phyloP scores from a whole-genome alignment of 2,329 filamentous ascomycete genomes.

The Dryadomyces sulphureus region DNA sequence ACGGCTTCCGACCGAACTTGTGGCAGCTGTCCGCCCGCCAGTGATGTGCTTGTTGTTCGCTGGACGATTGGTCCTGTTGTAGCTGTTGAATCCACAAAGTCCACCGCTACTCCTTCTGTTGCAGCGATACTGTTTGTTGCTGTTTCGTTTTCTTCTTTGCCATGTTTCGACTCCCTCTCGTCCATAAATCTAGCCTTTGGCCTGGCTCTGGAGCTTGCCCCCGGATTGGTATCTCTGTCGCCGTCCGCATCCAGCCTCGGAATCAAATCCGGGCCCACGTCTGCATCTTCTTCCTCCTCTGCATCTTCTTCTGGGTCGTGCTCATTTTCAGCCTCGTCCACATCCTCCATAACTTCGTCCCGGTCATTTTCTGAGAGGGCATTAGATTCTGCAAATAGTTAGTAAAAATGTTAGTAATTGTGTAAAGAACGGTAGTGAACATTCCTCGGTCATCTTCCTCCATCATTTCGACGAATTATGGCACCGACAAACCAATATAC shows the following conservation, averaged over 20 bases:
- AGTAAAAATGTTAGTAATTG: neutral
- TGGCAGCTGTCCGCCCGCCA: slow-evolving; percentile 26
- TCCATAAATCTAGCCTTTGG: slow-evolving; percentile 5
- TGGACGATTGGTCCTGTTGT: neutral
- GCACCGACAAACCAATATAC: neutral
- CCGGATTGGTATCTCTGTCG: slow-evolving; percentile 7
- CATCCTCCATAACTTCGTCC: slow-evolving; percentile 43
- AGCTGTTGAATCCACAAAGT: slow-evolving; percentile 7
- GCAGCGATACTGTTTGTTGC: slow-evolving; percentile 5
- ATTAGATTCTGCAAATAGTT: slow-evolving; percentile 18
- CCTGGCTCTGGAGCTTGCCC: neutral
- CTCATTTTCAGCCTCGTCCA: slow-evolving; percentile 20
- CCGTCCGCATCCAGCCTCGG: slow-evolving; percentile 7
- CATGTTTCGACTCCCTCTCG: neutral
- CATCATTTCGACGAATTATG: slow-evolving; percentile 10
- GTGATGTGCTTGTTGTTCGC: slow-evolving; percentile 16
- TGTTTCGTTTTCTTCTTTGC: slow-evolving; percentile 19
- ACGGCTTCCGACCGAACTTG: slow-evolving; percentile 64
- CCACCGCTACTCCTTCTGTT: slow-evolving; percentile 7
- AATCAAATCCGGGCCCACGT: neutral
- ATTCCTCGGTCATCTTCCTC: slow-evolving; percentile 17
- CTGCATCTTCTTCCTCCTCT: slow-evolving; percentile 20
- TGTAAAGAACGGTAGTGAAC: neutral
- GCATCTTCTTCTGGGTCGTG: slow-evolving; percentile 24
- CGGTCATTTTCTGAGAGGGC: slow-evolving; percentile 35